Base-by-base conservation (phyloP, 805 yeast genomes). In the Blastobotrys peoriensis region DNA sequence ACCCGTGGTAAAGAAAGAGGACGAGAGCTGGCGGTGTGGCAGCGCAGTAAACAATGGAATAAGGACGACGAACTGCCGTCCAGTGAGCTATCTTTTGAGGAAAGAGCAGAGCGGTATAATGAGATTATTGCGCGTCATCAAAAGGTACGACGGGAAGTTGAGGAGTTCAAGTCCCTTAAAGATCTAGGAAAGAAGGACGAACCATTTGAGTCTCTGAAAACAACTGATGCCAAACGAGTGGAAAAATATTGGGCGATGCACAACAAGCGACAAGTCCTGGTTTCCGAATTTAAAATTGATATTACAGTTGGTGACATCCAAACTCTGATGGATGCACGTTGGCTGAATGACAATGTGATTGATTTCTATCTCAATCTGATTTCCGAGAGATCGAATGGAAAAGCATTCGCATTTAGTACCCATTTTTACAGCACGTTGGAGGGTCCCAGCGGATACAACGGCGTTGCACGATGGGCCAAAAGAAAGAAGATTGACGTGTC, bases 321-420 rank as follows among this genome's bases (percentile, higher is more conserved):
- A 37, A 87, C 96, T 0, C 67, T 93, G 27, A 65, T 73, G 5
- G 84, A 82, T 43, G 71, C 82, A 3, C 65, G 73, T 33, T 93
- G 98, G 98, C 71, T 93, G 23, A 93, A 93, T 60, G 98, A 93
- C 63, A 85, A 81, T 36, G 74, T 93, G 3, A 89, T 93, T 47
- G 98, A 93, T 58, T 82, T 80, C 54, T 91, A 83, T 60, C 68
- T 89, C 56, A 69, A 70, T 36, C 54, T 82, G 53, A 65, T 81
- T 4, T 68, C 76, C 2, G 70, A 71, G 3, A 59, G 75, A 19
- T 58, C 71, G 8, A 66, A 66, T 39, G 54, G 61, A 2, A 49
- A 67, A 18, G 60, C 65, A 21, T 67, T 77, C 1, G 79, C 82
- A 2, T 93, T 91, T 69, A 84, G 93, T 3, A 87, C 98, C 0